Conservation (phyloP, 2,329 filamentous ascomycete genomes). For the Venturia asperata region DNA sequence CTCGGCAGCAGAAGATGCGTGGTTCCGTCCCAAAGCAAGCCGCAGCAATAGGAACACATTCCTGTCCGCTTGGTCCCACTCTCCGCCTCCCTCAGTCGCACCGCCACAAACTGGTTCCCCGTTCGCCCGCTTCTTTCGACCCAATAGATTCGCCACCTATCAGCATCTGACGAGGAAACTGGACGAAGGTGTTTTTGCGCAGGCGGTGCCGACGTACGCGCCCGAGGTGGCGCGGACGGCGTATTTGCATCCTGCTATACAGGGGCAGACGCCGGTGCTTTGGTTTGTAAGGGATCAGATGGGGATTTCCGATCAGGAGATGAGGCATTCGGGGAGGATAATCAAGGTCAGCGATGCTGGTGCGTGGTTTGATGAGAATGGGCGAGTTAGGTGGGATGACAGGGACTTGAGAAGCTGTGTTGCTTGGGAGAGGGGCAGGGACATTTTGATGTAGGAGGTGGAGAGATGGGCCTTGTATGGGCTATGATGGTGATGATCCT, state of each 20-base stretch:
- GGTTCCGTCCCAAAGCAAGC: background rate
- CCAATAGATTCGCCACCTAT: conserved; percentile 11
- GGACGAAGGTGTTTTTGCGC: background rate
- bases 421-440: conserved; percentile 1
- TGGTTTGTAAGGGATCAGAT: conserved; percentile 42
- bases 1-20: background rate
- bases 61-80: background rate
- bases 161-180: background rate
- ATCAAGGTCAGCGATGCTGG: conserved; percentile 40
- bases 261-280: conserved; percentile 36
- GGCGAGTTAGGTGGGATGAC: conserved; percentile 19
- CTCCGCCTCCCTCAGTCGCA: background rate
- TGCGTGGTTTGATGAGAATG: conserved; percentile 39
- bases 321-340: conserved; percentile 34
- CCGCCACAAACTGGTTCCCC: background rate
- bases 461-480: too few relatives aligned
- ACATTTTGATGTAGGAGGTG: background rate
- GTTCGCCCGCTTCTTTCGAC: conserved; percentile 16
- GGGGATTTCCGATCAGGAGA: conserved; percentile 38
- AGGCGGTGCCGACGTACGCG: conserved; percentile 22
- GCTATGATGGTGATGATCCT: too few relatives aligned
- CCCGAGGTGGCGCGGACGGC: conserved; percentile 21
- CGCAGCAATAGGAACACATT: background rate
- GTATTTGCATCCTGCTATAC: conserved; percentile 20
- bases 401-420: background rate